A percentile compares a stretch with the other conserved stretches of the same genome.
These are phyloP conservation scores for Phaeomoniella chlamydospora DNA, from an alignment of 2,329 filamentous ascomycete genomes.

Conservation along the genomic window DNA sequence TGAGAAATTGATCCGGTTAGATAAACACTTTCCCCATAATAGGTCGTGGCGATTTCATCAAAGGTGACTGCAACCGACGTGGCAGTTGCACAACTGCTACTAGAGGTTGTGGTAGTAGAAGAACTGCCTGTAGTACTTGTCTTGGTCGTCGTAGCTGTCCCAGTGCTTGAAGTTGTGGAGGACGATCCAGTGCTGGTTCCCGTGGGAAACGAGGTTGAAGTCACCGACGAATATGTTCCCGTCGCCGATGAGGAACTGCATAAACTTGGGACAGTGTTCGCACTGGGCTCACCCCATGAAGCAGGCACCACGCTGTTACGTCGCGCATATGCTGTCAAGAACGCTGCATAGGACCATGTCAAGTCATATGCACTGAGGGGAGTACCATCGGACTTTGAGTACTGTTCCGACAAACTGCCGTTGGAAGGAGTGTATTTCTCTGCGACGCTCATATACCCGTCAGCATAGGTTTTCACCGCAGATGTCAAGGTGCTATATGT, in stretches of 20 bases:
- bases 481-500: constrained; percentile 41
- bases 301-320: constrained; percentile 17
- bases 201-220: constrained; percentile 17
- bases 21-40: constrained; percentile 49
- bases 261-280: constrained; percentile 15
- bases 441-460: constrained; percentile 36
- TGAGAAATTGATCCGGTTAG: constrained; percentile 43
- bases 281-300: constrained; percentile 18
- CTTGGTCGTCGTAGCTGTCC: background rate
- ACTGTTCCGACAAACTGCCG: constrained; percentile 27
- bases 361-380: constrained; percentile 8
- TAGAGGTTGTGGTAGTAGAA: background rate
- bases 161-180: constrained; percentile 1
- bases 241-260: constrained; percentile 16
- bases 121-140: constrained; percentile 1
- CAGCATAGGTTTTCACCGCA: constrained; percentile 49
- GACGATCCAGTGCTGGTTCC: constrained; percentile 1
- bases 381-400: constrained; percentile 8
- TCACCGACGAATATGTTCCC: constrained; percentile 19
- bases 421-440: constrained; percentile 36
- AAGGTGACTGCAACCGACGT: constrained; percentile 47
- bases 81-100: constrained; percentile 7
- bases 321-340: constrained; percentile 8
- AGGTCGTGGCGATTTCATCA: constrained; percentile 41
- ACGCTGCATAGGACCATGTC: constrained; percentile 12